Evolutionary conservation across 2,329 filamentous ascomycete genomes (phyloP), one percentile per base, ranked within the genome.

Genomic region (Sporothrix schenckii): DNA sequence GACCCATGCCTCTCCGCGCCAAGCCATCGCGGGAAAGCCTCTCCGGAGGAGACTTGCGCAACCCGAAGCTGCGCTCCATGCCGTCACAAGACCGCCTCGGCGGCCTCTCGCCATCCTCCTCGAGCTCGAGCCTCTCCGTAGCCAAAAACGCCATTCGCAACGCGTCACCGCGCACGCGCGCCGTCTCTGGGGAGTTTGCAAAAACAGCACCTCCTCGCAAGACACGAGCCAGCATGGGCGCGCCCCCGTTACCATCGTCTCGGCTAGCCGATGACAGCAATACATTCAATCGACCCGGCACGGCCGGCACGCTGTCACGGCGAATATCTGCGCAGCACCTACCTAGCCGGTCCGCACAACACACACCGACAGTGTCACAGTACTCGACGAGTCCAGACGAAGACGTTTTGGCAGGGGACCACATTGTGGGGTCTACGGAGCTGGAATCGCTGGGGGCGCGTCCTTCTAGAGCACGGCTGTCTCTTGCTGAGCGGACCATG

Each of bases 401-500:
- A 6, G 39, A 50, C 14, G 24, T 44, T n/a, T 13, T 49, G 4
- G 27, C 14, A 19, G 63, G 56, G 34, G 68, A 63, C 14, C 60
- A 41, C 24, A 16, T 2, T 39, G 63, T 34, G 7, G 44, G 44
- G 13, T 24, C 61, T 60, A 44, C n/a, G 2, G 56, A 60, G 30
- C 39, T 58, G 13, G 41, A 13, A 1, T n/a, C 67, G 6, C 56
- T 70, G 2, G 68, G 68, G 13, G 49, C 68, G 1, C 68, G 27
- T 16, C 13, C 68, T 50, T 70, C 73, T 39, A 75, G 79, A 44
- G 76, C 80, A 1, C 77, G 81, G 68, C 83, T 86, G 67, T 94
- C 92, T 0, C 83, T 97, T 4, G 89, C 91, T 0, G 94, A 97
- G 75, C 85, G 94, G 71, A 96, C 94, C 0, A 89, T 97, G 54